phyloP scores from a whole-genome alignment of 495 filamentous ascomycete species.

The Penicillium mononematosum region DNA sequence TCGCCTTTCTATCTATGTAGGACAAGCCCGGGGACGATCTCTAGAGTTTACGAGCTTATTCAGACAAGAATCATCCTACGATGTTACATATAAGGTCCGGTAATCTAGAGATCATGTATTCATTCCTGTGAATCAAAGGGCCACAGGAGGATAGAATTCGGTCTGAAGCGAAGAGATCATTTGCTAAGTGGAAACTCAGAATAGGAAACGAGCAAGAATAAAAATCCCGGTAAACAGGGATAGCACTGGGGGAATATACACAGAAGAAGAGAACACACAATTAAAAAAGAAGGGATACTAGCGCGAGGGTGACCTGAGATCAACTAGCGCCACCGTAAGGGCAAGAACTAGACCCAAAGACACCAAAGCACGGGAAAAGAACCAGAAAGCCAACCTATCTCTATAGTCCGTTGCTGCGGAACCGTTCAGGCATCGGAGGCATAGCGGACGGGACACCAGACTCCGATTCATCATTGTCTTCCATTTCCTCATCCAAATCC shows the following conservation, averaged over 20 bases:
- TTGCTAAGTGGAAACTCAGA: background rate
- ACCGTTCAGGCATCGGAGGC: slow-evolving; percentile 36
- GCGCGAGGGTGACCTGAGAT: background rate
- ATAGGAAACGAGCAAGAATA: background rate
- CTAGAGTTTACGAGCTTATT: background rate
- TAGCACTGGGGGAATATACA: slow-evolving; percentile 31
- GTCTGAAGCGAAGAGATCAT: background rate
- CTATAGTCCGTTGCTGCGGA: slow-evolving; percentile 25
- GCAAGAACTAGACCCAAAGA: slow-evolving; percentile 3
- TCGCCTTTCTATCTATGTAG: background rate
- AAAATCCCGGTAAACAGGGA: background rate
- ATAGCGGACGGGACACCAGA: slow-evolving; percentile 31
- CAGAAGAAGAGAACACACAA: slow-evolving; percentile 1
- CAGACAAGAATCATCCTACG: background rate
- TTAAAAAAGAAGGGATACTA: background rate
- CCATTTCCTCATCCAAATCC: slow-evolving; percentile 52
- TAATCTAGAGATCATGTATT: background rate
- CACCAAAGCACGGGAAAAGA: slow-evolving; percentile 1
- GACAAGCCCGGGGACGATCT: background rate
- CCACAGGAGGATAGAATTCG: background rate
- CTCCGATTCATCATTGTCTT: slow-evolving; percentile 46
- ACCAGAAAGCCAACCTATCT: background rate
- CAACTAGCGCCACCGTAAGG: background rate
- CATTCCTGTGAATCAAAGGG: background rate
- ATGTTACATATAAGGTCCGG: background rate